Evolutionary conservation across 768 basidiomycete genomes (phyloP), one percentile per base, ranked within the genome.

Genomic region (Russula virescens): DNA sequence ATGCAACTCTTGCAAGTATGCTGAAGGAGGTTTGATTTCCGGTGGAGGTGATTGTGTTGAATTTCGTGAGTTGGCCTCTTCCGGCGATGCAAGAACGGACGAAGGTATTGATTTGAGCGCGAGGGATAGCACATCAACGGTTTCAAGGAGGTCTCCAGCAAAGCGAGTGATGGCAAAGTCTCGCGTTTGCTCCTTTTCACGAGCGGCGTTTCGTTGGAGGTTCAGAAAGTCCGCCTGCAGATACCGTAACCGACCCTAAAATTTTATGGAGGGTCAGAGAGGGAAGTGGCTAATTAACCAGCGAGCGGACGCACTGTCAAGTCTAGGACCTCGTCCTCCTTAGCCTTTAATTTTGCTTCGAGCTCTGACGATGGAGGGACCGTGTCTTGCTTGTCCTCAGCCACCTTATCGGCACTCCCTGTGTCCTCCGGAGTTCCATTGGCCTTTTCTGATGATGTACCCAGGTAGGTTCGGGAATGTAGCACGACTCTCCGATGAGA

Each of bases 161-260:
- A 99, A 98, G 42, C 84, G 84, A 51, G 89, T 81, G 72, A 99
- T 95, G 62, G 94, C 95, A 75, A 89, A 98, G 74, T 97, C 93
- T 62, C 87, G 85, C 35, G 93, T 90, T 73, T 94, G 91, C 71
- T 90, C 86, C 78, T 90, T 93, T 77, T 98, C 97, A 63, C 89
- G 83, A 31, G 87, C 87, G 58, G 94, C 83, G 70, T 94, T 93
- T 59, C 94, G 89, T 72, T 95, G 94, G 48, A 97, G 81, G 75
- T 98, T 99, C 48, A 96, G 77, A 75, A 94, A 94, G 77, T 99
- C 97, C 69, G 97, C 97, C 72, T 94, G 89, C 61, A 91, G 80
- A 73, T 98, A 97, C 51, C 89, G 87, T 69, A 97, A 80, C 66
- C 94, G 91, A 72, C 86, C 81, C 96, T 97, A 73, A 65, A 52